Evolutionary conservation across 2,329 filamentous ascomycete species (phyloP), one percentile per base, ranked within the genome.

Genomic region (Fusarium torulosum): DNA sequence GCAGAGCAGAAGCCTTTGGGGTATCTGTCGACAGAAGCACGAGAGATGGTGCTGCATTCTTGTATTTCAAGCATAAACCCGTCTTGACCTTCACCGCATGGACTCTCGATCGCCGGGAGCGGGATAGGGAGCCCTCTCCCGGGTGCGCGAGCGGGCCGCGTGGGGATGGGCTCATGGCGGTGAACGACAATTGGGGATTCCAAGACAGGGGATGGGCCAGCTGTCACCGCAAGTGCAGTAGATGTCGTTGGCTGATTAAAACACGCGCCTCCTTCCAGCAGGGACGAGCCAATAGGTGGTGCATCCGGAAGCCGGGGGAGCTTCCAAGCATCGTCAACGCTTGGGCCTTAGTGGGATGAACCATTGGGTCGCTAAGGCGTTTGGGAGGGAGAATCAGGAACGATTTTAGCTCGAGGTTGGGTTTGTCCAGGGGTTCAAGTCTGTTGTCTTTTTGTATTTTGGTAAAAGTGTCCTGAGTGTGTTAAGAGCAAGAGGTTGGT

Each of bases 141-240:
- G 42, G 67, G 59, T 61, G 60, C 69, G 67, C 43, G 53, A 57
- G 70, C 72, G 72, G 72, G 72, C 72, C 72, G 67, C 66, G 68
- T 74, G 70, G 70, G 56, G 72, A 59, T 66, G 43, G 23, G 11
- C 54, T 62, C 70, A 69, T 72, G 72, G 72, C 72, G 72, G 72
- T 74, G 72, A 67, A 67, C 63, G 57, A 63, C 59, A 61, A 51
- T 55, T 71, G 33, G 51, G 29, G 53, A 50, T 47, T 56, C 45
- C 43, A 56, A 56, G 70, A 70, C 71, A 66, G 57, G 60, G 63
- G 63, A 47, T 41, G 43, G 47, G 70, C 66, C 70, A 73, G 70
- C 56, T 73, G 72, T 74, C 72, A 74, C 72, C 72, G 72, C 72
- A 72, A 74, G 72, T 69, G 62, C 67, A 65, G 63, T 61, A 53